Evolutionary conservation across 2,329 filamentous ascomycete species (phyloP).

Genomic region (Eurotiales sp.): DNA sequence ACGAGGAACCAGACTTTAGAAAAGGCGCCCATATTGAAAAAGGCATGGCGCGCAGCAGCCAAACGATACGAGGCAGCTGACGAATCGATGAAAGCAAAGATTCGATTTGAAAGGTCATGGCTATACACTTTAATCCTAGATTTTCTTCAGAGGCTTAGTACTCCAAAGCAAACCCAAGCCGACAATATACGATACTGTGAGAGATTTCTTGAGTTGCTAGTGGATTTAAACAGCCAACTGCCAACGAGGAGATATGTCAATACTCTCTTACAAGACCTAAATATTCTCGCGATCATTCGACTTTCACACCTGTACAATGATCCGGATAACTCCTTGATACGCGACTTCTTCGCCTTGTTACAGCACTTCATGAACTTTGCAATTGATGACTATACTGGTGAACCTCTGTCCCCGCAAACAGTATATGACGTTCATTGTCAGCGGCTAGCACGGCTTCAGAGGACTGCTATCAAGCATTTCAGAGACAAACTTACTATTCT

Average conservation of each 20-base stretch:
- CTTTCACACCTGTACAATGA: slow-evolving; percentile 75
- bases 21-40: slow-evolving; percentile 69
- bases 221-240: slow-evolving; percentile 86
- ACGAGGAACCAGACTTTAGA: slow-evolving; percentile 70
- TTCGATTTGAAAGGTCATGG: slow-evolving; percentile 93
- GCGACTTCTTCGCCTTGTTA: slow-evolving; percentile 76
- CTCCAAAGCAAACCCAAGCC: slow-evolving; percentile 34
- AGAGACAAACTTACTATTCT: slow-evolving; percentile 88
- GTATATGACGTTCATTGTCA: slow-evolving; percentile 78
- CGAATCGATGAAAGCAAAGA: slow-evolving; percentile 68
- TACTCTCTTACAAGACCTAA: slow-evolving; percentile 77
- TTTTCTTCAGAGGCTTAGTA: slow-evolving; percentile 72
- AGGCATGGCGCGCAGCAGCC: slow-evolving; percentile 81
- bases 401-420: slow-evolving; percentile 67
- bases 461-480: slow-evolving; percentile 74
- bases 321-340: slow-evolving; percentile 70
- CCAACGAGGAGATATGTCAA: slow-evolving; percentile 94
- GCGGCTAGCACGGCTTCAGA: slow-evolving; percentile 72
- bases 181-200: slow-evolving; percentile 81
- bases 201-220: slow-evolving; percentile 85
- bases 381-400: slow-evolving; percentile 85
- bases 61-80: slow-evolving; percentile 89
- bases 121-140: slow-evolving; percentile 80
- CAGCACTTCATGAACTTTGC: slow-evolving; percentile 84
- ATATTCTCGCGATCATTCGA: slow-evolving; percentile 71